Conservation (phyloP, 306 rosid species). For the Cucumis melo region DNA sequence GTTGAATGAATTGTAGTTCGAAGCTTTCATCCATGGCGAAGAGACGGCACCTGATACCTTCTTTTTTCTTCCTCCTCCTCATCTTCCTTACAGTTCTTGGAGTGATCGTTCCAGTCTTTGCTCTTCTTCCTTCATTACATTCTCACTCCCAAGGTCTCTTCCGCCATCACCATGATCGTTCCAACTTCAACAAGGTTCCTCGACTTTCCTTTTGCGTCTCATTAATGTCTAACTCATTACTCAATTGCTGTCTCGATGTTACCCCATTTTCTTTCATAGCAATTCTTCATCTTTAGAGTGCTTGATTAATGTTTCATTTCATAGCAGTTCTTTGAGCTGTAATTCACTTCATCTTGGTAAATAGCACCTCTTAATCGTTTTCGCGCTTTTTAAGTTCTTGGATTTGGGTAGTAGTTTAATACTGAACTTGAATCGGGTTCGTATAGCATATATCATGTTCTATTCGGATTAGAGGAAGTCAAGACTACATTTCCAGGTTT, state of each 20-base stretch:
- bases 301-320: background rate
- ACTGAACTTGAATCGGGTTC: background rate
- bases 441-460: background rate
- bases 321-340: background rate
- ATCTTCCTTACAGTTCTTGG: constrained; percentile 25
- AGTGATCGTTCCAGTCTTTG: constrained; percentile 39
- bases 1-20: constrained; percentile 8
- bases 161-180: constrained; percentile 15
- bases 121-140: constrained; percentile 40
- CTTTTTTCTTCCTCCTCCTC: constrained; percentile 32
- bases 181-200: constrained; percentile 21
- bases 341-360: background rate
- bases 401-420: background rate
- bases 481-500: background rate
- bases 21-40: constrained; percentile 39
- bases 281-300: background rate
- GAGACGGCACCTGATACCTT: constrained; percentile 22
- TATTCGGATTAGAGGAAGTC: background rate
- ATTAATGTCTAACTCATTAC: background rate
- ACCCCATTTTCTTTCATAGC: background rate
- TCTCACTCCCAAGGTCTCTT: constrained; percentile 11
- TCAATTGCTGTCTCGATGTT: background rate
- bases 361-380: background rate
- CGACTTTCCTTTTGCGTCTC: constrained; percentile 1
- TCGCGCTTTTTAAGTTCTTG: background rate